Evolutionary conservation across 306 rosid genomes (phyloP).

Genomic region (Dalbergia cochinchinensis): DNA sequence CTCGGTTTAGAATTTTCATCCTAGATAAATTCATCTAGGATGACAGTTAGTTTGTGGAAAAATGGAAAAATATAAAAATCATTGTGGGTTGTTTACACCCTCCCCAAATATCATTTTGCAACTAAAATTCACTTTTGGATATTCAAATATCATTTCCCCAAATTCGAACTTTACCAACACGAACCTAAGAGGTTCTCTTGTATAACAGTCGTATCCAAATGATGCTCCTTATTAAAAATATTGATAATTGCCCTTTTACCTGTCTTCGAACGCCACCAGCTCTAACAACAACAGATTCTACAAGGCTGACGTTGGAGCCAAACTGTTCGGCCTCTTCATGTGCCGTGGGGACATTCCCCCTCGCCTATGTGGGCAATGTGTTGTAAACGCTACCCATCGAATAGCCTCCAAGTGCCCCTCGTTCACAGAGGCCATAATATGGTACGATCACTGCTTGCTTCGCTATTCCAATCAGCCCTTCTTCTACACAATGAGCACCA

Average conservation of each 20-base stretch:
- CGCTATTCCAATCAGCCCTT: slow-evolving; percentile 29
- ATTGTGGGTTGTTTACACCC: too few relatives aligned
- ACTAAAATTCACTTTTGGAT: too few relatives aligned
- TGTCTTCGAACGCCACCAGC: slow-evolving; percentile 38
- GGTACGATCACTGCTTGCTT: slow-evolving; percentile 42
- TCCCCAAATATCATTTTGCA: too few relatives aligned
- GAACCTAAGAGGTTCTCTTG: too few relatives aligned
- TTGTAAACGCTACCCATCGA: background rate
- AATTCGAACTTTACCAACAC: too few relatives aligned
- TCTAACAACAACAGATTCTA: background rate
- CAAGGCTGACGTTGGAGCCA: background rate
- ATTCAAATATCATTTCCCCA: too few relatives aligned
- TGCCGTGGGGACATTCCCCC: slow-evolving; percentile 37
- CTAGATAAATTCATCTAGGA: too few relatives aligned
- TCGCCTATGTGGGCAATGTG: slow-evolving; percentile 6
- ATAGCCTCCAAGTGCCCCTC: background rate
- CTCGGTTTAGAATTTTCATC: too few relatives aligned
- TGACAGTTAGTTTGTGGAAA: too few relatives aligned
- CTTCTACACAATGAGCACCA: background rate
- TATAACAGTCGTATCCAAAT: too few relatives aligned
- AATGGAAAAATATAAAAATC: too few relatives aligned
- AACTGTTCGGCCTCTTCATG: slow-evolving; percentile 44
- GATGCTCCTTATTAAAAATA: too few relatives aligned
- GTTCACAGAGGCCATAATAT: slow-evolving; percentile 20
- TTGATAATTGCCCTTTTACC: slow-evolving; percentile 24